phyloP scores from a whole-genome alignment of 352 stramenopile genomes.

The Pilasporangium apinafurcum region DNA sequence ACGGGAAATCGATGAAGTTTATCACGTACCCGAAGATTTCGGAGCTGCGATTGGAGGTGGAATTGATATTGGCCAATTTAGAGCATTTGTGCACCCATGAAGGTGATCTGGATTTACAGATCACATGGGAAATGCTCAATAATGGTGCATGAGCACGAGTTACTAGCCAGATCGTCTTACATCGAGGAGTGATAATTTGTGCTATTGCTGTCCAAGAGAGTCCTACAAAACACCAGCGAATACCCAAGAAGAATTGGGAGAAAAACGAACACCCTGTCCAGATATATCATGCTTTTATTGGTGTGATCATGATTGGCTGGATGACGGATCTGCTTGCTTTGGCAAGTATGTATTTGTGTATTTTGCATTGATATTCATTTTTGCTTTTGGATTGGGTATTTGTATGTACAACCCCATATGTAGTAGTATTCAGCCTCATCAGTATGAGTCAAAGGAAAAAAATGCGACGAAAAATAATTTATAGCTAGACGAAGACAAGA shows the following conservation, averaged over 20 bases:
- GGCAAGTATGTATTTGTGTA: too few species aligned
- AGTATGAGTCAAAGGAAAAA: conserved; percentile 14
- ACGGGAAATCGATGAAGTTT: conserved; percentile 86
- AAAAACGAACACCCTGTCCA: too few species aligned
- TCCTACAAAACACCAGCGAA: neutral
- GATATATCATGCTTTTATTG: too few species aligned
- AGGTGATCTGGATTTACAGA: conserved; percentile 76
- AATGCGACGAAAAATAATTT: conserved; percentile 36
- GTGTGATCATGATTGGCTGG: too few species aligned
- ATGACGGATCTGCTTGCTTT: too few species aligned
- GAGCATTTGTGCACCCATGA: conserved; percentile 79
- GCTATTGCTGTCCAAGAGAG: too few species aligned
- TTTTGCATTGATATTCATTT: too few species aligned
- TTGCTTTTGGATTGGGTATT: conserved; percentile 34
- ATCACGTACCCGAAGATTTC: conserved; percentile 84
- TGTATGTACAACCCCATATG: conserved; percentile 20
- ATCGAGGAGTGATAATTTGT: too few species aligned
- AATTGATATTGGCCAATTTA: conserved; percentile 75
- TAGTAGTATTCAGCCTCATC: conserved; percentile 10
- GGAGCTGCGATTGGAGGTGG: conserved; percentile 72
- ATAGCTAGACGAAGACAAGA: conserved; percentile 32
- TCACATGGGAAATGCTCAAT: conserved; percentile 83
- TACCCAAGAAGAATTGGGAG: neutral
- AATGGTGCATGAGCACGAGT: conserved; percentile 22
- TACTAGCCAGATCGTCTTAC: too few species aligned